Percentiles rank a stretch among this genome's conserved stretches.
These are phyloP conservation scores for Coix lacrymajobi DNA, from an alignment of 176 grass and related monocot genomes.

Conservation along the genomic window DNA sequence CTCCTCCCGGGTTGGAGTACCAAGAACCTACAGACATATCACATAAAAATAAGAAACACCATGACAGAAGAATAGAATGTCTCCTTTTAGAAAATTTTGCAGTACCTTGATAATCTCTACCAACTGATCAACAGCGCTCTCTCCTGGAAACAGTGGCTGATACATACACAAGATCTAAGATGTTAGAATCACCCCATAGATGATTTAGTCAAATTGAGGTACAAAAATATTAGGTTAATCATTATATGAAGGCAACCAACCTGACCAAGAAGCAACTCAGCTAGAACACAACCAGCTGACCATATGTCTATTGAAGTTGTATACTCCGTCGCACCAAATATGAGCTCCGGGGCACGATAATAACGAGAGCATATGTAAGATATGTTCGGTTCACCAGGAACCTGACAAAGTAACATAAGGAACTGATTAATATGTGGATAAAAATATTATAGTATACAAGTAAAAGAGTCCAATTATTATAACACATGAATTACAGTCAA, in stretches of 20 bases:
- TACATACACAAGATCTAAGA: conserved; percentile 27
- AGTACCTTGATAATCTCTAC: conserved; percentile 93
- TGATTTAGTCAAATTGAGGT: not conserved
- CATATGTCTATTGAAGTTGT: conserved; percentile 69
- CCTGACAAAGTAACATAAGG: conserved; percentile 1
- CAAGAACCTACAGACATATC: conserved; percentile 62
- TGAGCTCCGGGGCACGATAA: conserved; percentile 71
- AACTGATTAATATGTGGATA: not conserved
- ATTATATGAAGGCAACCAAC: conserved; percentile 37
- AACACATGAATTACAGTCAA: not conserved
- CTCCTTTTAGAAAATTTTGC: not conserved
- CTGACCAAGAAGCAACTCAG: conserved; percentile 68
- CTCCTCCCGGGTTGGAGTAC: conserved; percentile 94
- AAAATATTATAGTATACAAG: not conserved
- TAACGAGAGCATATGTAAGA: conserved; percentile 73
- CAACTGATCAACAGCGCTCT: conserved; percentile 78
- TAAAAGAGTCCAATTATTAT: not conserved
- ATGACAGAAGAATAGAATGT: not conserved
- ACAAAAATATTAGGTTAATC: not conserved
- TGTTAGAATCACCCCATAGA: conserved; percentile 7
- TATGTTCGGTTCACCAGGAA: conserved; percentile 59
- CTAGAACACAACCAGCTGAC: conserved; percentile 70
- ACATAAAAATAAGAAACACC: not conserved
- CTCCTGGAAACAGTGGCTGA: conserved; percentile 87
- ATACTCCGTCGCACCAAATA: conserved; percentile 67